A percentile compares a stretch with the other conserved stretches of the same genome.
Conservation (phyloP, 1,284 basidiomycete genomes). For the Fomitiporia mediterranea region DNA sequence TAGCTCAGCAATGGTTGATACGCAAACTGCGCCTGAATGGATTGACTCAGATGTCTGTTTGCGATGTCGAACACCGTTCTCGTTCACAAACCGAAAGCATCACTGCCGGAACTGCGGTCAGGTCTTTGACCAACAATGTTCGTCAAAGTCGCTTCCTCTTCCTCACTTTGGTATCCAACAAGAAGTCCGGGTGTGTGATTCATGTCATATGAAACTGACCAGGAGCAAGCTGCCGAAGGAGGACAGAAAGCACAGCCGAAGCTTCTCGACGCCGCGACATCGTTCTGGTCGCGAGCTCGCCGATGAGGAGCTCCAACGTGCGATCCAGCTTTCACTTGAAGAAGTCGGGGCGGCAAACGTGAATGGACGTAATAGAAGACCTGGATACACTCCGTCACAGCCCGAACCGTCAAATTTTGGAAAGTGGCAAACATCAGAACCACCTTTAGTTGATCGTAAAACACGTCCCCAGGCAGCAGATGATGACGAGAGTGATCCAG, state of each 20-base stretch:
- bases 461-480: slow-evolving; percentile 39
- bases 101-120: slow-evolving; percentile 98
- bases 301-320: slow-evolving; percentile 89
- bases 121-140: slow-evolving; percentile 95
- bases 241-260: slow-evolving; percentile 34
- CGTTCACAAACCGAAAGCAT: slow-evolving; percentile 96
- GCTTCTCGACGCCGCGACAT: slow-evolving; percentile 36
- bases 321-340: slow-evolving; percentile 87
- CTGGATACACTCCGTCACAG: slow-evolving; percentile 68
- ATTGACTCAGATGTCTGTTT: slow-evolving; percentile 94
- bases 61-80: slow-evolving; percentile 87
- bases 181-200: slow-evolving; percentile 92
- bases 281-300: slow-evolving; percentile 59
- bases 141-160: slow-evolving; percentile 77
- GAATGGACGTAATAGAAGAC: slow-evolving; percentile 34
- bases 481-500: slow-evolving; percentile 77
- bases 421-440: slow-evolving; percentile 61
- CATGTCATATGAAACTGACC: slow-evolving; percentile 74
- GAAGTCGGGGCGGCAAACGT: slow-evolving; percentile 57
- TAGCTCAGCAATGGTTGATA: slow-evolving; percentile 82
- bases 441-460: slow-evolving; percentile 60
- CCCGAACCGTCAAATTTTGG: slow-evolving; percentile 35
- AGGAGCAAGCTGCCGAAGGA: slow-evolving; percentile 48
- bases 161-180: slow-evolving; percentile 95
- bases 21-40: slow-evolving; percentile 91